Evolutionary conservation across 371 early-diverging fungal genomes (phyloP).

Genomic region (Rhizomucor pusillus): DNA sequence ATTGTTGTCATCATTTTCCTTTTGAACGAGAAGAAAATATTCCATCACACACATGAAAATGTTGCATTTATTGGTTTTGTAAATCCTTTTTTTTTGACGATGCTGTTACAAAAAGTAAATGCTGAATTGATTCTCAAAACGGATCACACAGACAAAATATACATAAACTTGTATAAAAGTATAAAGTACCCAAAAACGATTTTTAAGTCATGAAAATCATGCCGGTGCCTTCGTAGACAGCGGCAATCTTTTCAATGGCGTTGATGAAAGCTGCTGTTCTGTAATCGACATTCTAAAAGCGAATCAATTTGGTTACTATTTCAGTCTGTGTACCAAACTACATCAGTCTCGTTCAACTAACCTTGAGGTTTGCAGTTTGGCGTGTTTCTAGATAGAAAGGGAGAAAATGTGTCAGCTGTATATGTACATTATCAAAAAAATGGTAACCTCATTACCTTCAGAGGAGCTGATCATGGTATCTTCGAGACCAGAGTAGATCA

Average conservation of each 20-base stretch:
- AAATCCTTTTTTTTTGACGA: no score
- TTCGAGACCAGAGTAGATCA: slow-evolving; percentile 88
- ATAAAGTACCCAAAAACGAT: no score
- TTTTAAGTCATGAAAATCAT: slow-evolving; percentile 71
- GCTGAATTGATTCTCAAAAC: no score
- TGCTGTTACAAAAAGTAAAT: no score
- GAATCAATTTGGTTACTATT: not conserved
- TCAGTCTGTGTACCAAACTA: not conserved
- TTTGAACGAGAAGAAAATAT: no score
- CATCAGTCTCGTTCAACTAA: not conserved
- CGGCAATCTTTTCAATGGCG: slow-evolving; percentile 86
- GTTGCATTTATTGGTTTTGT: no score
- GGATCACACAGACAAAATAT: no score
- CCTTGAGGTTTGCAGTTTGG: slow-evolving; percentile 52
- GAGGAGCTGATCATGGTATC: slow-evolving; percentile 80
- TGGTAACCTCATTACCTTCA: slow-evolving; percentile 63
- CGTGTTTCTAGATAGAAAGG: slow-evolving; percentile 32
- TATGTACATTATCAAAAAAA: not conserved
- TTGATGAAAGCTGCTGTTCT: slow-evolving; percentile 84
- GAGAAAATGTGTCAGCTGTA: not conserved
- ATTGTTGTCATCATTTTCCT: no score
- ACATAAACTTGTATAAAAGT: no score
- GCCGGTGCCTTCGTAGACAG: slow-evolving; percentile 76
- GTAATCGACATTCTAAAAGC: slow-evolving; percentile 66
- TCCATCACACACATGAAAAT: no score